Conservation (phyloP, 176 grass and related monocot species). For the Sorghum bicolor region DNA sequence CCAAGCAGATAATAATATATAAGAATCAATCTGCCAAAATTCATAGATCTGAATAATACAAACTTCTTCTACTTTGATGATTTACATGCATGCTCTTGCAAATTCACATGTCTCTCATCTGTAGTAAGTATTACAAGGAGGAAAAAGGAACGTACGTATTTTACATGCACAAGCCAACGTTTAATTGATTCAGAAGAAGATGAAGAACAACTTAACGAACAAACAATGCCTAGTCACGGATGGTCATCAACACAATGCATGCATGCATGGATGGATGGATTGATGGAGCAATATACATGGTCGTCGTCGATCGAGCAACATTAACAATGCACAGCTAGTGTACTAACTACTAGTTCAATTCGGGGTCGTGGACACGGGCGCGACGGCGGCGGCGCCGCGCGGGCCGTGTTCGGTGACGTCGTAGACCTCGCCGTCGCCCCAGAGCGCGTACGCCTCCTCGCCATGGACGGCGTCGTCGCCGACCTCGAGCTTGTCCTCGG, state of each 20-base stretch:
- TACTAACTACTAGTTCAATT: neutral
- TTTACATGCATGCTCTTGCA: neutral
- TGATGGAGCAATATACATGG: neutral
- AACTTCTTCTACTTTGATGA: neutral
- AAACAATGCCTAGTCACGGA: too few species aligned
- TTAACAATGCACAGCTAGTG: neutral
- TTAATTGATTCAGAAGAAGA: too few species aligned
- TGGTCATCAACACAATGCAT: too few species aligned
- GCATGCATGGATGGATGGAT: neutral
- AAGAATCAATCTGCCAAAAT: neutral
- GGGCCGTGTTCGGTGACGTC: conserved; percentile 53
- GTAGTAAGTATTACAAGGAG: too few species aligned
- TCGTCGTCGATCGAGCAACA: neutral
- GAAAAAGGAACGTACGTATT: too few species aligned
- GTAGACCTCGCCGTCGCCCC: conserved; percentile 88
- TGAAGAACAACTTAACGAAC: too few species aligned
- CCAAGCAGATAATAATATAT: too few species aligned
- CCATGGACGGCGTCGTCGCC: conserved; percentile 90
- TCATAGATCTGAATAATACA: neutral
- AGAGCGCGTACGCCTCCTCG: conserved; percentile 95
- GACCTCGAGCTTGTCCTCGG: conserved; percentile 53
- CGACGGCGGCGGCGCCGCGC: conserved; percentile 8
- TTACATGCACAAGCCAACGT: too few species aligned
- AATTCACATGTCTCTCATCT: too few species aligned
- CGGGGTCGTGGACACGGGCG: neutral